Percentiles rank a stretch among this genome's conserved stretches.
These are phyloP conservation scores for Pyrenophora graminea DNA, from an alignment of 2,329 filamentous ascomycete species.

Conservation along the genomic window DNA sequence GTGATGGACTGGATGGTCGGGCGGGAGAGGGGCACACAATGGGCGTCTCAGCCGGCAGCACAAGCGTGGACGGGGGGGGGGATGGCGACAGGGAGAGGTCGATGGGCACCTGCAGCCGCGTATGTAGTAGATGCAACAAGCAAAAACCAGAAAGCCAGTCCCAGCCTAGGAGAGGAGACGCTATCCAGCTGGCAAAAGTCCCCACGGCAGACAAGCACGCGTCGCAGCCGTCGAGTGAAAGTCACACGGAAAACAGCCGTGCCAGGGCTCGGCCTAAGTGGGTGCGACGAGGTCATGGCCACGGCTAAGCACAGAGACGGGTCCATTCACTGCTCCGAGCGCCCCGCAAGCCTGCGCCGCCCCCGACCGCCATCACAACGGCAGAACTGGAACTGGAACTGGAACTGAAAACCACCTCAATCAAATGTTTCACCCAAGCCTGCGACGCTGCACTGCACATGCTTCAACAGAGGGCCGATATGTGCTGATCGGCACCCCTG, in stretches of 20 bases:
- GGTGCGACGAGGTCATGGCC: conserved; percentile 8
- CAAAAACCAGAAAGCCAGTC: not conserved
- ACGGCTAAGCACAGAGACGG: not conserved
- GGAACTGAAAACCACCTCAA: not conserved
- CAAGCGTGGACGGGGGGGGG: not conserved
- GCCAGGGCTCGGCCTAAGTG: conserved; percentile 2
- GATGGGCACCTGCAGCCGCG: not conserved
- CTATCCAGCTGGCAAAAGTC: conserved; percentile 21
- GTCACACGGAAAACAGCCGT: conserved; percentile 19
- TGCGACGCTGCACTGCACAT: not conserved
- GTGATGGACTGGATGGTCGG: conserved; percentile 12
- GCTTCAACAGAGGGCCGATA: too few relatives aligned
- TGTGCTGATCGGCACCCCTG: too few relatives aligned
- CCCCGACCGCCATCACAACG: conserved; percentile 10
- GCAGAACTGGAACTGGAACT: not conserved
- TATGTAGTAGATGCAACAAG: not conserved
- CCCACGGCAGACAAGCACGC: conserved; percentile 1
- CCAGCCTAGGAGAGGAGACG: not conserved
- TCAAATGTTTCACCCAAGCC: not conserved
- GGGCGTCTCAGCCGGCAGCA: conserved; percentile 15
- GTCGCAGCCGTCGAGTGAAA: conserved; percentile 12
- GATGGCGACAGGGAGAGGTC: not conserved
- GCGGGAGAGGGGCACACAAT: conserved; percentile 19
- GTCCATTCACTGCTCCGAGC: conserved; percentile 10
- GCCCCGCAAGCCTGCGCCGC: conserved; percentile 8